Conservation (phyloP, 345 rosid genomes). For the Raphanus sativus region DNA sequence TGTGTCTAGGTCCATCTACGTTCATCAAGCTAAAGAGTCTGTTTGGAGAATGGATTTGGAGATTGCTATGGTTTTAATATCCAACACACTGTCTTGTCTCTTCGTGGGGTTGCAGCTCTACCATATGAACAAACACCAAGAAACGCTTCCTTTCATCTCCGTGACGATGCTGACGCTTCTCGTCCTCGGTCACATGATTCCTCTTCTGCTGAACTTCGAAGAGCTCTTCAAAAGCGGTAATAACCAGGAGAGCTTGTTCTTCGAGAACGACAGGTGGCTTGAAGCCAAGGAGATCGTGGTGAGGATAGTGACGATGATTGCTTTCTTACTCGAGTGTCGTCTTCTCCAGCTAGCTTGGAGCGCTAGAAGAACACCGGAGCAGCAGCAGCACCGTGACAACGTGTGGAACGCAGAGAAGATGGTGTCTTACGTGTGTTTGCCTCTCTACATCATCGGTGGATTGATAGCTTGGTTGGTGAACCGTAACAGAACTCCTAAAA, state of each 20-base stretch:
- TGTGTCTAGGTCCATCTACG: constrained; percentile 56
- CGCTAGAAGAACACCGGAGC: constrained; percentile 48
- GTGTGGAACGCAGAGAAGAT: constrained; percentile 69
- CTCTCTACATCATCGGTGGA: constrained; percentile 63
- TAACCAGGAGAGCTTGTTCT: constrained; percentile 54
- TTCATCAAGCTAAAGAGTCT: constrained; percentile 63
- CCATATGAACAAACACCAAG: constrained; percentile 71
- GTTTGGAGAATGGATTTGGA: constrained; percentile 93
- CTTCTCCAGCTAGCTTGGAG: constrained; percentile 81
- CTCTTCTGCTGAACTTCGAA: constrained; percentile 73
- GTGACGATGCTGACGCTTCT: constrained; percentile 61
- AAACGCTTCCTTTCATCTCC: constrained; percentile 68
- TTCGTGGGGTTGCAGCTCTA: constrained; percentile 72
- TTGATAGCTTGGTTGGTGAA: constrained; percentile 63
- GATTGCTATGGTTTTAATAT: constrained; percentile 70
- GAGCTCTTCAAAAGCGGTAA: constrained; percentile 53
- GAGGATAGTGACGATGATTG: constrained; percentile 75
- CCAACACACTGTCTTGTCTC: constrained; percentile 69
- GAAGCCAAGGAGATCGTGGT: constrained; percentile 82
- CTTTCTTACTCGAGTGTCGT: constrained; percentile 76
- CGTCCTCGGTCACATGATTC: constrained; percentile 77
- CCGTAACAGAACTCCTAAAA: constrained; percentile 33
- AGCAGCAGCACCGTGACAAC: constrained; percentile 21
- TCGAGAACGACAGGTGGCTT: constrained; percentile 75
- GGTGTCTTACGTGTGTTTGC: constrained; percentile 54